Evolutionary conservation across 1,139 yeast species (phyloP), one percentile per base, ranked within the genome.

Genomic region (Diutina pseudorugosa): DNA sequence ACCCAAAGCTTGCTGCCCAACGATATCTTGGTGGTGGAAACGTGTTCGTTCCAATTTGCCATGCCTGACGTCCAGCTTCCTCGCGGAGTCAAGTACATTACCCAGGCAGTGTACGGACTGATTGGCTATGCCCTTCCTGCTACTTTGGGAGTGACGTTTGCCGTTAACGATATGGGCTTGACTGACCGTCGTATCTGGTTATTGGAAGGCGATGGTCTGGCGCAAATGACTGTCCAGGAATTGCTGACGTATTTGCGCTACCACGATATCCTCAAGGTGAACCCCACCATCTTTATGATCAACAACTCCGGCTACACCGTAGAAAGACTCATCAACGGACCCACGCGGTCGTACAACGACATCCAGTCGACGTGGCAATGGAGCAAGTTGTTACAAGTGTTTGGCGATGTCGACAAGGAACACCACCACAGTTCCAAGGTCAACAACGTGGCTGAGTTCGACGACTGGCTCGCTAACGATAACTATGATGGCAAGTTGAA

Each of bases 51-150:
- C 64, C 78, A 83, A 64, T 87, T 87, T 67, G 86, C 83, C 1
- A 62, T 83, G 48, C 79, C 86, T 25, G 91, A 85, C 59, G 61
- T 83, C 30, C 66, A 69, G 55, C 72, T 87, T 53, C 88, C 90
- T 42, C 58, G 65, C 23, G 74, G 77, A 54, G 68, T 73, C 30
- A 70, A 70, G 55, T 71, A 76, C 56, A 70, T 84, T 52, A 73
- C 86, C 4, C 95, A 88, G 63, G 76, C 79, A 53, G 85, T 82
- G 61, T 89, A 84, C 63, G 82, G 91, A 1, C 86, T 95, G 1
- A 89, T 89, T 60, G 97, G 97, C 4, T 85, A 79, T 68, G 90
- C 95, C 0, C 71, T 89, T 27, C 96, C 96, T 1, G 89, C 94
- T 2, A 77, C 93, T 1, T 73, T 89, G 50, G 96, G 96, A 41